Evolutionary conservation across 2,329 filamentous ascomycete genomes (phyloP), one percentile per base, ranked within the genome.

Genomic region (Fusarium albidum): DNA sequence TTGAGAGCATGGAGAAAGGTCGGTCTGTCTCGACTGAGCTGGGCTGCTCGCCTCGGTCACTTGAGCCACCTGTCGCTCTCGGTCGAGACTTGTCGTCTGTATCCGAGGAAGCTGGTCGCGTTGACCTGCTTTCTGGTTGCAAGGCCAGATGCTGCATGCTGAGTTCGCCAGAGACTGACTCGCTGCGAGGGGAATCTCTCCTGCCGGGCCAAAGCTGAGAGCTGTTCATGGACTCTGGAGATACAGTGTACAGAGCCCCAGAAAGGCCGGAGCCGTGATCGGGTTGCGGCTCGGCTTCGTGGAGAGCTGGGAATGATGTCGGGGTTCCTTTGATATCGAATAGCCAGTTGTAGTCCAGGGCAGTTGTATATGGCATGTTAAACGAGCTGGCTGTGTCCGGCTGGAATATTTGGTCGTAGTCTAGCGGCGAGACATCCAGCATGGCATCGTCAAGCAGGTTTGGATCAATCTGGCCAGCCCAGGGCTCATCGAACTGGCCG

Each of bases 361-460:
- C 82, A 2, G 84, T 86, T 3, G 84, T 86, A 67, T 85, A 87
- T 6, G 84, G 84, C 71, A 85, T 84, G 48, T 87, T 87, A 66
- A 87, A 87, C 1, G 83, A 85, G 63, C 79, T 84, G 26, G 84
- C 83, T 66, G 84, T 87, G 63, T 87, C 84, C 37, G 83, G 78
- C 50, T 81, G 80, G 62, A 86, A 85, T 28, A 81, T 77, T 43
- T 85, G 80, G 44, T 83, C 80, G 59, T 80, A 81, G 13, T 64
- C 60, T 21, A 64, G 32, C 28, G 65, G 57, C 11, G 61, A 37
- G 8, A 41, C 50, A 17, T 32, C 45, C 7, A 42, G 34, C n/a
- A 55, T 27, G 6, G 55, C 32, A 12, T 49, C 55, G 2, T 46
- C 47, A 18, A 51, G 15, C 6, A 50, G 40, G 17, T 52, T 43